phyloP scores from a whole-genome alignment of 345 rosid species.

The Eucalyptus tenuipes region DNA sequence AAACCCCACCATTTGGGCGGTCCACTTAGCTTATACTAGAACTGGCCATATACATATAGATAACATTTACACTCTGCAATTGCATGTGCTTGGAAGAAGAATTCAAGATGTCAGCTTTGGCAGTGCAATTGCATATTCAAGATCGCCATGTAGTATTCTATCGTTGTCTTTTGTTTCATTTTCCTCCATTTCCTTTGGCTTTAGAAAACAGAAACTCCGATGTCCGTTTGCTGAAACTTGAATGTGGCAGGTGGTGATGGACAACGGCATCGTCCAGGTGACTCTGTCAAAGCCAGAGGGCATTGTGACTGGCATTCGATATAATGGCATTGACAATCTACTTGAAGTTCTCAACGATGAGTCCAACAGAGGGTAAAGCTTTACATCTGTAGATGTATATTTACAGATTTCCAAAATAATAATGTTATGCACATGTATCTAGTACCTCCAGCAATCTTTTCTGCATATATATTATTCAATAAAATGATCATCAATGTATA shows the following conservation, averaged over 20 bases:
- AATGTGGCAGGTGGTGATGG: conserved; percentile 61
- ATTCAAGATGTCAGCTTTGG: conserved; percentile 5
- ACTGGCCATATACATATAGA: neutral
- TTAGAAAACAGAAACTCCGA: neutral
- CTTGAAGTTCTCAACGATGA: conserved; percentile 80
- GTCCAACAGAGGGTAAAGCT: conserved; percentile 66
- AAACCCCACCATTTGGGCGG: neutral
- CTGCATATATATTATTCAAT: neutral
- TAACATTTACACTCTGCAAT: neutral
- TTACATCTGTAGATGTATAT: neutral
- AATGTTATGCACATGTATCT: neutral
- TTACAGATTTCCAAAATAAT: neutral
- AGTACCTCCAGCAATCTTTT: neutral
- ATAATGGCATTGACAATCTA: conserved; percentile 62
- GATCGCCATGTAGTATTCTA: conserved; percentile 13
- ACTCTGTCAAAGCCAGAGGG: conserved; percentile 74
- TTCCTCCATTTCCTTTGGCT: neutral
- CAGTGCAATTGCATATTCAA: conserved; percentile 9
- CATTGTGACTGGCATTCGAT: conserved; percentile 59
- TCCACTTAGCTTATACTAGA: neutral
- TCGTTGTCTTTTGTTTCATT: neutral
- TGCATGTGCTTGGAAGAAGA: neutral
- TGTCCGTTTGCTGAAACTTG: neutral
- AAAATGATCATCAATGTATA: neutral
- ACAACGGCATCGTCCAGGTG: conserved; percentile 63